Conservation (phyloP, 2,329 filamentous ascomycete genomes). For the Rhynchosporium graminicola region DNA sequence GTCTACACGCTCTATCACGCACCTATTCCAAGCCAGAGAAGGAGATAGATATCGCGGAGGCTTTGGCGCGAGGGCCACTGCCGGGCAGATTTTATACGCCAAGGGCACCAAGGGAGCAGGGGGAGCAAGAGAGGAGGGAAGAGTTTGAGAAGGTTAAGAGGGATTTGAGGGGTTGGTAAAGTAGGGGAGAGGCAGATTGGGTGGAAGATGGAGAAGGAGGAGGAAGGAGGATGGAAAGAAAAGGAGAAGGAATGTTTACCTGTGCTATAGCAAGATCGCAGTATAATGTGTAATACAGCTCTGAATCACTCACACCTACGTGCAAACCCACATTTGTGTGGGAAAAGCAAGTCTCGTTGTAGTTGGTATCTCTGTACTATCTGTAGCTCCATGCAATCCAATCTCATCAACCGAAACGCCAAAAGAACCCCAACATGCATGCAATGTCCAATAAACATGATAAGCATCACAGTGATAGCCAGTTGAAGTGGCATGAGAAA, state of each 20-base stretch:
- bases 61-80: slow-evolving; percentile 9
- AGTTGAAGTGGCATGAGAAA: slow-evolving; percentile 24
- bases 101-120: neutral
- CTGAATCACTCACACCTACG: no score
- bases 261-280: no score
- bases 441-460: slow-evolving; percentile 14
- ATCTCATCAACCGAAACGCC: slow-evolving; percentile 23
- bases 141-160: slow-evolving; percentile 22
- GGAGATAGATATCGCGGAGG: slow-evolving; percentile 18
- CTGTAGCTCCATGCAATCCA: slow-evolving; percentile 18
- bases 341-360: slow-evolving; percentile 25
- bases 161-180: slow-evolving; percentile 14
- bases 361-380: slow-evolving; percentile 26
- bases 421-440: slow-evolving; percentile 17
- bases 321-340: no score
- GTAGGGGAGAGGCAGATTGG: neutral
- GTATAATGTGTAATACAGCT: no score
- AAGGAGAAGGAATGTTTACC: no score
- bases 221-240: neutral
- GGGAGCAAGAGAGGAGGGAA: slow-evolving; percentile 5
- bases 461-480: slow-evolving; percentile 19
- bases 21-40: slow-evolving; percentile 12
- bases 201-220: neutral
- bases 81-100: slow-evolving; percentile 6
- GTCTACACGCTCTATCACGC: slow-evolving; percentile 8